A percentile compares a stretch with the other conserved stretches of the same genome.
Evolutionary conservation across 2,329 filamentous ascomycete genomes (phyloP).

Genomic region (Coniochaeta pulveracea): DNA sequence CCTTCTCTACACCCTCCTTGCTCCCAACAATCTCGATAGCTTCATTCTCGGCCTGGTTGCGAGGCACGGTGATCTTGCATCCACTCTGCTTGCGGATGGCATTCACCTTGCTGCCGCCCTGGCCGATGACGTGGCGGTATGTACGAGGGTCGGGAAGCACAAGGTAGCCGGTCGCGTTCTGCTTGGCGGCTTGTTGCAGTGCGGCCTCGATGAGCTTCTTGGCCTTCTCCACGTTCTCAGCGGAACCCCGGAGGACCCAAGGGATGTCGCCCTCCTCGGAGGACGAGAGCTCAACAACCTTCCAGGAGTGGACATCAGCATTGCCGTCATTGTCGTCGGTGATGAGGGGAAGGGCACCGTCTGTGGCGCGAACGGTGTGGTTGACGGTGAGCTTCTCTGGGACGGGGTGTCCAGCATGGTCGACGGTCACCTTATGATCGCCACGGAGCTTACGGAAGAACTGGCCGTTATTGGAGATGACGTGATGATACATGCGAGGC

Average conservation of each 20-base stretch:
- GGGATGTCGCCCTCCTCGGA: constrained; percentile 65
- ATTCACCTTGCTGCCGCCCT: constrained; percentile 85
- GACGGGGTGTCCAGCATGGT: constrained; percentile 72
- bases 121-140: constrained; percentile 84
- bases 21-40: constrained; percentile 83
- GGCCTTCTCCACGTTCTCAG: constrained; percentile 73
- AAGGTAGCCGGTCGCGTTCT: constrained; percentile 70
- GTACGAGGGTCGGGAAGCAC: constrained; percentile 80
- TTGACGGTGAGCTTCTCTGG: constrained; percentile 54
- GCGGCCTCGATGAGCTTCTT: constrained; percentile 63
- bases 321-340: constrained; percentile 66
- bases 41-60: constrained; percentile 62
- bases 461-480: constrained; percentile 76
- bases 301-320: constrained; percentile 70
- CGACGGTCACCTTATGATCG: constrained; percentile 80
- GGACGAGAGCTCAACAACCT: constrained; percentile 54
- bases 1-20: constrained; percentile 71
- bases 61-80: constrained; percentile 88
- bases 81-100: constrained; percentile 83
- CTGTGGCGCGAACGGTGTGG: constrained; percentile 36
- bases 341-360: constrained; percentile 70
- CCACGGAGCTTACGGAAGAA: constrained; percentile 86
- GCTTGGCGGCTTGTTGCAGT: constrained; percentile 59
- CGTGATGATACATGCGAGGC: constrained; percentile 72
- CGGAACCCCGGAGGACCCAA: constrained; percentile 74